Evolutionary conservation across 164 flowering plant genomes (phyloP), one percentile per base, ranked within the genome.

Genomic region (Tetracentron sinense): DNA sequence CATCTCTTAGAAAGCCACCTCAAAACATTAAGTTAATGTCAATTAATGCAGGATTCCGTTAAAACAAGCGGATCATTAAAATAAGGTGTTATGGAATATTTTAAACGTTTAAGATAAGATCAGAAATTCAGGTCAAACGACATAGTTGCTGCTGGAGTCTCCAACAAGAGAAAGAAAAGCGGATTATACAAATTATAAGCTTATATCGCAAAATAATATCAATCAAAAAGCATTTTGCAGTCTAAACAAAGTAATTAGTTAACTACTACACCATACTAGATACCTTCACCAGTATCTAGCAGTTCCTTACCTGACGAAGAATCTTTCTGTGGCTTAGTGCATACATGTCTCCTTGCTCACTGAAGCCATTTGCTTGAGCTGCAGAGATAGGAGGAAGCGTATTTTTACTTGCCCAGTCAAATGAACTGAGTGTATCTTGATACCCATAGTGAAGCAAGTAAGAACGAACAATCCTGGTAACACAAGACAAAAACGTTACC

Each of bases 371-470:
- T 73, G 82, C 89, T 67, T 73, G 84, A 58, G 77, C 76, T 59
- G 79, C 46, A 42, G 77, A 55, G 33, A 83, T 63, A 50, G 94
- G 92, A 58, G 92, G 89, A 19, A 80, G 74, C 11, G 88, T 80
- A 64, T 76, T 86, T 83, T 72, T 78, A 66, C 82, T 82, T 67
- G 92, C 90, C 71, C 74, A 21, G 52, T 95, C 96, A 74, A 89
- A 82, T 48, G 86, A 73, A 70, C 76, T 73, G 16, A 95, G 89
- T 47, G 99, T 95, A 50, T 90, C 97, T 74, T 92, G 87, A 67
- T 92, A 95, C 30, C 99, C 99, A 79, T 89, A 92, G 61, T 95
- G 97, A 63, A 80, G 77, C 63, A 95, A 77, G 79, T 95, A 95
- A 26, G 96, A 82, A 50, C 97, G 94, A 54, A 95, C 88, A 69